phyloP scores from a whole-genome alignment of 2,329 filamentous ascomycete genomes.

The Mariannaea sp. region DNA sequence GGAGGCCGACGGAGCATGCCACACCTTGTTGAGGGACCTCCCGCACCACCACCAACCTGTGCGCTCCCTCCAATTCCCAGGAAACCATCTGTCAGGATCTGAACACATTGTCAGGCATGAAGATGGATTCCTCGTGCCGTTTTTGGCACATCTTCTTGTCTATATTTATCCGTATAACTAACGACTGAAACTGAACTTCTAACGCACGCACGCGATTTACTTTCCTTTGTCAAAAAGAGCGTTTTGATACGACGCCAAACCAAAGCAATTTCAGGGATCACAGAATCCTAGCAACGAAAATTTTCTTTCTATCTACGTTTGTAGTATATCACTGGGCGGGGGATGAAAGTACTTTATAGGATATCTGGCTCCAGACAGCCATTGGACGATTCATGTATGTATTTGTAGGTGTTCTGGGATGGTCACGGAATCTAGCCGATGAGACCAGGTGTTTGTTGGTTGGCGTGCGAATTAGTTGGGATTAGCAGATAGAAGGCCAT shows the following conservation, averaged over 20 bases:
- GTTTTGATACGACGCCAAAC: slow-evolving; percentile 21
- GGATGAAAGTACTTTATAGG: slow-evolving; percentile 22
- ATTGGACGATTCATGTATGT: slow-evolving; percentile 34
- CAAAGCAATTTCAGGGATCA: slow-evolving; percentile 21
- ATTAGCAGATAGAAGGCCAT: slow-evolving; percentile 3
- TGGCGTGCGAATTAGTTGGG: not conserved
- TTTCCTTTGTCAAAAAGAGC: slow-evolving; percentile 22
- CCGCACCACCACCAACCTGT: slow-evolving; percentile 59
- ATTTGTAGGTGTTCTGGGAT: slow-evolving; percentile 26
- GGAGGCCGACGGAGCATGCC: slow-evolving; percentile 55
- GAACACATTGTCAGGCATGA: slow-evolving; percentile 4
- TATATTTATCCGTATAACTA: slow-evolving; percentile 15
- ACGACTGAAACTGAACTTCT: slow-evolving; percentile 27
- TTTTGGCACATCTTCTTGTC: slow-evolving; percentile 8
- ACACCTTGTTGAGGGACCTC: slow-evolving; percentile 55
- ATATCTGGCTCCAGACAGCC: slow-evolving; percentile 25
- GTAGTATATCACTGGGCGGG: slow-evolving; percentile 25
- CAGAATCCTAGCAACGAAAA: not conserved
- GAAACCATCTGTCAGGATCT: slow-evolving; percentile 30
- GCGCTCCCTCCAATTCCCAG: slow-evolving; percentile 59
- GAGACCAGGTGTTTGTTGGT: slow-evolving; percentile 4
- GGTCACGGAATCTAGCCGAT: slow-evolving; percentile 1
- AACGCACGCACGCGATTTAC: no score
- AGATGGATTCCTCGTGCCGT: no score
- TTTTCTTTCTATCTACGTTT: slow-evolving; percentile 13